Evolutionary conservation across 495 filamentous ascomycete genomes (phyloP).

Genomic region (Coniosporium apollinis): DNA sequence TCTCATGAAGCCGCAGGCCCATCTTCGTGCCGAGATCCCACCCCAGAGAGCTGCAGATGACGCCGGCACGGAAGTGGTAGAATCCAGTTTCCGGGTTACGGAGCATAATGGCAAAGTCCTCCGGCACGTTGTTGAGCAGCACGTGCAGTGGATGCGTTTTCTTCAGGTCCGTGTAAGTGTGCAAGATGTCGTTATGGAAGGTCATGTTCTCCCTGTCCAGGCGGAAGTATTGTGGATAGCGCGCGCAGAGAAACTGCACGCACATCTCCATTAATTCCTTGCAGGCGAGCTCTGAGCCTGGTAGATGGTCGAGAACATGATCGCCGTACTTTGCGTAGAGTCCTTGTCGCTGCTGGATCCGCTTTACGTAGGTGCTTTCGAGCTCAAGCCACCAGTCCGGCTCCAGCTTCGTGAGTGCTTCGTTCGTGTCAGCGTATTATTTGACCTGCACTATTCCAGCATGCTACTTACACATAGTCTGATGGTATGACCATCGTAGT

Average conservation of each 20-base stretch:
- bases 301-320: constrained; percentile 48
- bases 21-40: constrained; percentile 71
- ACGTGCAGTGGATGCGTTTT: constrained; percentile 52
- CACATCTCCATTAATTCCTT: constrained; percentile 88
- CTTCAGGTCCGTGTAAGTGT: constrained; percentile 42
- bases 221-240: constrained; percentile 68
- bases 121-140: constrained; percentile 67
- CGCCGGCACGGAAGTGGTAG: constrained; percentile 63
- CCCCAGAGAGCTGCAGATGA: constrained; percentile 65
- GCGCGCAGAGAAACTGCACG: constrained; percentile 57
- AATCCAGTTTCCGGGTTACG: constrained; percentile 52
- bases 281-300: constrained; percentile 64
- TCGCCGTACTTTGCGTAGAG: constrained; percentile 49
- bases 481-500: constrained; percentile 77
- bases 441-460: not conserved
- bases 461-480: constrained; percentile 73
- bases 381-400: constrained; percentile 87
- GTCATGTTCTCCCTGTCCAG: constrained; percentile 40
- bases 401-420: constrained; percentile 68
- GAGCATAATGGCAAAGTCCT: constrained; percentile 73
- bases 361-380: constrained; percentile 52
- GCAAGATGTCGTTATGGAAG: constrained; percentile 57
- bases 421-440: constrained; percentile 8
- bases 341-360: constrained; percentile 55
- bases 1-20: constrained; percentile 51